Percentiles rank a stretch among this genome's conserved stretches.
phyloP scores from a whole-genome alignment of 2,329 filamentous ascomycete genomes.

The Verticillium albo-atrum region DNA sequence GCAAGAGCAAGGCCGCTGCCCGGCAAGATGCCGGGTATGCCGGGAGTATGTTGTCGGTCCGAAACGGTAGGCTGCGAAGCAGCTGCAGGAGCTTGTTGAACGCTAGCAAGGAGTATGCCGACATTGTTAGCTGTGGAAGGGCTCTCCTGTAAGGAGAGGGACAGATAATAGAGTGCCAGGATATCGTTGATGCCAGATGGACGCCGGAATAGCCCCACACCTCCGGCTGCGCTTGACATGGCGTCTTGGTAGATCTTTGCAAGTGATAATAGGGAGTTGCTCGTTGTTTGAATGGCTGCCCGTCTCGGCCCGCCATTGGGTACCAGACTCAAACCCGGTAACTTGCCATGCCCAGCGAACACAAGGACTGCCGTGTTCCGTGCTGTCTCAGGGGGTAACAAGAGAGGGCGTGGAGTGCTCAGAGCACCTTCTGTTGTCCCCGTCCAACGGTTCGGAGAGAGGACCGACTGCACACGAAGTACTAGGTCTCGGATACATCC shows the following conservation, averaged over 20 bases:
- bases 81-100: constrained; percentile 61
- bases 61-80: constrained; percentile 3
- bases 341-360: constrained; percentile 68
- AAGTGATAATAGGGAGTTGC: constrained; percentile 88
- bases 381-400: constrained; percentile 80
- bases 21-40: constrained; percentile 73
- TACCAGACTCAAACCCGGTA: constrained; percentile 75
- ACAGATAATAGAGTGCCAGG: constrained; percentile 90
- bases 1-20: constrained; percentile 87
- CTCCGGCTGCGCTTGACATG: constrained; percentile 69
- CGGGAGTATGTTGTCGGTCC: constrained; percentile 18
- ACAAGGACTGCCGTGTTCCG: constrained; percentile 78
- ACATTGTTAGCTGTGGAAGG: constrained; percentile 98
- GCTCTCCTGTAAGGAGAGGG: constrained; percentile 87
- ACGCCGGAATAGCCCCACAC: constrained; percentile 51
- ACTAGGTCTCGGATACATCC: constrained; percentile 76
- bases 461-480: constrained; percentile 66
- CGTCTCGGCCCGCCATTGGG: constrained; percentile 66
- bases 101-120: constrained; percentile 90
- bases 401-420: constrained; percentile 47
- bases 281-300: constrained; percentile 86
- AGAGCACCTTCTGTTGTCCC: constrained; percentile 20
- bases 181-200: constrained; percentile 85
- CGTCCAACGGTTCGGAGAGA: constrained; percentile 39
- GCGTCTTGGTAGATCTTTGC: constrained; percentile 98